These are phyloP conservation scores for Rugosomyces carneus DNA, from an alignment of 1,284 basidiomycete species.

Conservation along the genomic window DNA sequence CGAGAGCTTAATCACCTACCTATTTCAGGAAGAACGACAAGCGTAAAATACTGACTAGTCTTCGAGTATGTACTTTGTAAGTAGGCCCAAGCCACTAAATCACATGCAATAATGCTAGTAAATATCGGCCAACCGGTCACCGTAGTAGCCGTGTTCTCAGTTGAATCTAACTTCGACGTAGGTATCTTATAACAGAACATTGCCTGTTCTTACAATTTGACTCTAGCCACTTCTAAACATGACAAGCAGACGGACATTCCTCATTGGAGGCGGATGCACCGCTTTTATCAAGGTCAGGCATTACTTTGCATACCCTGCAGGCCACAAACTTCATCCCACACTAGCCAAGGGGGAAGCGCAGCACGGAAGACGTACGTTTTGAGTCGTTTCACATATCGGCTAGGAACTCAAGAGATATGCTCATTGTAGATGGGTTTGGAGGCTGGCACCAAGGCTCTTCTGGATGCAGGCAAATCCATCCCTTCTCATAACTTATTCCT, in stretches of 20 bases:
- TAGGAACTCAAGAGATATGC: not conserved
- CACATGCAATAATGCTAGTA: too few relatives aligned
- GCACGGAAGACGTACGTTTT: conserved; percentile 57
- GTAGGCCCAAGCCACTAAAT: too few relatives aligned
- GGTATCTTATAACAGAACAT: not conserved
- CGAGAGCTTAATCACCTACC: conserved; percentile 45
- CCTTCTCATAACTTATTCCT: not conserved
- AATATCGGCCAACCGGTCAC: too few relatives aligned
- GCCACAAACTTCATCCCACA: not conserved
- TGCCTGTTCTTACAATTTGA: not conserved
- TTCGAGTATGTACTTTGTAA: too few relatives aligned
- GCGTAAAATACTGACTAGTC: too few relatives aligned
- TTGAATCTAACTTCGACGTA: too few relatives aligned
- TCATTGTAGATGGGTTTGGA: conserved; percentile 66
- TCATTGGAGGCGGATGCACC: conserved; percentile 76
- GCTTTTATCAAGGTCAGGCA: conserved; percentile 70
- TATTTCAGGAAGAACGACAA: conserved; percentile 37
- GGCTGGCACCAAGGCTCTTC: conserved; percentile 77
- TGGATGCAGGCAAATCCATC: conserved; percentile 62
- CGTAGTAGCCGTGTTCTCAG: not conserved
- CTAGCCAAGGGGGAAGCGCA: conserved; percentile 31
- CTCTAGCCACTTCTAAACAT: conserved; percentile 14
- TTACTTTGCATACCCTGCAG: not conserved
- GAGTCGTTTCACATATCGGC: not conserved
- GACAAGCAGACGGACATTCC: conserved; percentile 52